Base-by-base conservation (phyloP, 176 grass and related monocot genomes). In the Coix lacrymajobi region DNA sequence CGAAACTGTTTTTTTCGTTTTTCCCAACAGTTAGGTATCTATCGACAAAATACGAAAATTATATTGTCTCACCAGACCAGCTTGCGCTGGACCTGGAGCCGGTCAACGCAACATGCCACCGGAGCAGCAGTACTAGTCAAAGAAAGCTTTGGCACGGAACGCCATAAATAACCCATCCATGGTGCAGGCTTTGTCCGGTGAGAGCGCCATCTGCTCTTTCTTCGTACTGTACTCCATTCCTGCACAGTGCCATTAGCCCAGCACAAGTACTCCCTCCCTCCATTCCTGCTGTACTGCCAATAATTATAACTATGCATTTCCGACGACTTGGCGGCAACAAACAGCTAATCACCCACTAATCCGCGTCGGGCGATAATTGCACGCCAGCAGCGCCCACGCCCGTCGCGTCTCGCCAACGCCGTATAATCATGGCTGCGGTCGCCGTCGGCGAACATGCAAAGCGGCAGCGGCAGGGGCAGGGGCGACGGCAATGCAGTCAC, bases 381-480 rank as follows among this genome's bases (percentile, higher is more conserved):
- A 69, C 13, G 33, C 26, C 51, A 54, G 51, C 51, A 22, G 51
- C 17, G 1, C 32, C 8, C 1, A 17, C 16, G 16, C 11, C 73
- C 72, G 36, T 33, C 13, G 26, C 28, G 2, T 8, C 54, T 39
- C 10, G 24, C 28, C 52, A 57, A 57, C 52, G 52, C 48, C 20
- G 29, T 78, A 43, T 6, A 44, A 40, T 29, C 26, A 60, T 62
- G 57, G 12, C 46, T 33, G 1, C 0, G 16, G 73, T 84, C 62
- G 62, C 32, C 73, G 62, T 76, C 82, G 28, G 43, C 72, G 32
- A 84, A 39, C 71, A 20, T 22, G 7, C 81, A n/a, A n/a, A n/a
- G n/a, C n/a, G n/a, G n/a, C n/a, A n/a, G n/a, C n/a, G n/a, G n/a
- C n/a, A n/a, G n/a, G n/a, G n/a, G 19, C 57, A 49, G 34, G 24